phyloP scores from a whole-genome alignment of 2,329 filamentous ascomycete genomes.

The Ascochyta pisi region DNA sequence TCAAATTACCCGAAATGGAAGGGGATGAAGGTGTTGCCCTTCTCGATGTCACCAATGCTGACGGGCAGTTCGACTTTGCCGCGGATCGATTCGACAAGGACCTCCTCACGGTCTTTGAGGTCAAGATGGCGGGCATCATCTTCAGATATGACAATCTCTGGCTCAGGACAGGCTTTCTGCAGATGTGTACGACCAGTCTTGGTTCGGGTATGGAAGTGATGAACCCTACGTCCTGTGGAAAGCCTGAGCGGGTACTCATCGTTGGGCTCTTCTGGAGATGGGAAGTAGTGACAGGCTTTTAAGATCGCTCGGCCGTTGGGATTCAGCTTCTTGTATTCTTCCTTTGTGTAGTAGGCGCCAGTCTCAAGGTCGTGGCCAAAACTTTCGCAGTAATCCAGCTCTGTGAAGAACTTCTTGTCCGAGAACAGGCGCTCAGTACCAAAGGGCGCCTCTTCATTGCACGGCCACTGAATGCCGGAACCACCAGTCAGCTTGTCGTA shows the following conservation, averaged over 20 bases:
- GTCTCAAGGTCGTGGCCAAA: constrained; percentile 20
- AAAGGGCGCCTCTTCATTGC: constrained; percentile 14
- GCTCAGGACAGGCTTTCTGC: constrained; percentile 7
- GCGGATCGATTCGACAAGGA: constrained; percentile 12
- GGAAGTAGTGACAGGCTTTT: constrained; percentile 9
- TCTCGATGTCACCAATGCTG: constrained; percentile 11
- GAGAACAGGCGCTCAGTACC: constrained; percentile 16
- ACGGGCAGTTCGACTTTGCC: constrained; percentile 13
- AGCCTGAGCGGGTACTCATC: constrained; percentile 11
- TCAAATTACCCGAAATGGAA: constrained; percentile 19
- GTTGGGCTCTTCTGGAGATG: constrained; percentile 13
- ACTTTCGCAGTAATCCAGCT: constrained; percentile 14
- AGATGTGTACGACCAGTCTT: constrained; percentile 15
- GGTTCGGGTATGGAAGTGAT: constrained; percentile 11
- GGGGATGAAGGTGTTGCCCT: constrained; percentile 15
- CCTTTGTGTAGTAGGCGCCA: constrained; percentile 13
- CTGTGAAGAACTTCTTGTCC: constrained; percentile 16
- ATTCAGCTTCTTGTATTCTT: constrained; percentile 11
- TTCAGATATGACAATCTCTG: constrained; percentile 10
- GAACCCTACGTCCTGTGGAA: constrained; percentile 10
- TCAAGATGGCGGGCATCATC: constrained; percentile 3
- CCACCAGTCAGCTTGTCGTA: constrained; percentile 18
- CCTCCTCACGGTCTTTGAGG: constrained; percentile 10
- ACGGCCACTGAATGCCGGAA: constrained; percentile 17
- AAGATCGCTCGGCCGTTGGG: constrained; percentile 14